phyloP scores from a whole-genome alignment of 176 grass and related monocot genomes.

The Dendrocalamus sinicus region DNA sequence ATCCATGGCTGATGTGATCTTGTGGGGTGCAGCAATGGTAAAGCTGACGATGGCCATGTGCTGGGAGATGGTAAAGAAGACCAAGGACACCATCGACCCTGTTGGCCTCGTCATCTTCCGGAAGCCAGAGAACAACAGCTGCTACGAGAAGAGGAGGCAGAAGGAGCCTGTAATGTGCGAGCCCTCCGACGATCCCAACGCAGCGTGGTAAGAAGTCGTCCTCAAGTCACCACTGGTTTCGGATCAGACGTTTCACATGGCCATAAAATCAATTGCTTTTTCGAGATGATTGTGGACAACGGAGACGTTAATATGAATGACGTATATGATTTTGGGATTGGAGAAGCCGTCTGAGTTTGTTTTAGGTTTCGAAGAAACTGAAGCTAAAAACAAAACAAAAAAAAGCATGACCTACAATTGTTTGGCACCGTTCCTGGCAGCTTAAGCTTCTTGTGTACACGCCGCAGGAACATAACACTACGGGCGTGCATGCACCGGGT shows the following conservation, averaged over 20 bases:
- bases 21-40: constrained; percentile 58
- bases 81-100: constrained; percentile 68
- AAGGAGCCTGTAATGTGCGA: constrained; percentile 66
- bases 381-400: not conserved
- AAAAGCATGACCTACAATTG: too few species aligned
- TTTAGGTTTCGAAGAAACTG: rapidly evolving
- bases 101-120: constrained; percentile 74
- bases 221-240: not conserved
- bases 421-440: not conserved
- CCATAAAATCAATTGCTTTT: too few species aligned
- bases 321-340: too few species aligned
- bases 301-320: rapidly evolving
- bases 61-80: constrained; percentile 90
- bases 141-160: constrained; percentile 62
- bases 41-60: constrained; percentile 82
- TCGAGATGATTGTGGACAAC: rapidly evolving
- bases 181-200: constrained; percentile 83
- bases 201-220: constrained; percentile 62
- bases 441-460: not conserved
- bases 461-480: constrained; percentile 75
- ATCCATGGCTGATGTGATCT: not conserved
- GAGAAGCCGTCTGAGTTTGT: too few species aligned
- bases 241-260: not conserved
- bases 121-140: constrained; percentile 70
- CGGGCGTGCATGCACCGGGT: constrained; percentile 87